Percentiles rank a stretch among this genome's conserved stretches.
These are phyloP conservation scores for Bryoglossum gracile DNA, from an alignment of 495 filamentous ascomycete species.

Conservation along the genomic window DNA sequence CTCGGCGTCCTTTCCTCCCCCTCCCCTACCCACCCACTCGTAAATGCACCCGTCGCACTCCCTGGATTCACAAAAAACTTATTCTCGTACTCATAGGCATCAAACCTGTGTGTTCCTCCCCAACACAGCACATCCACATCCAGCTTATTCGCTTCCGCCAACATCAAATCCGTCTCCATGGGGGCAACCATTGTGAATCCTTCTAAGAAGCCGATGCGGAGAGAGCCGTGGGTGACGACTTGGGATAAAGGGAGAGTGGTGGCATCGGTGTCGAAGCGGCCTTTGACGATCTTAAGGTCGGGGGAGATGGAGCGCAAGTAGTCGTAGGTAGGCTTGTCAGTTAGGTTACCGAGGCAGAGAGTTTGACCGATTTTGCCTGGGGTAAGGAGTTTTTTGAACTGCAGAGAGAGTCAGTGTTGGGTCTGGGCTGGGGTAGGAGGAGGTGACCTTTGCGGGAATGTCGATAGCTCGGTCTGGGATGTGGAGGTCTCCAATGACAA, in stretches of 20 bases:
- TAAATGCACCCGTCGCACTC: constrained; percentile 83
- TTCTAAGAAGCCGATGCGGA: constrained; percentile 95
- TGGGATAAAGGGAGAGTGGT: constrained; percentile 85
- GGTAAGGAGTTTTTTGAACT: constrained; percentile 98
- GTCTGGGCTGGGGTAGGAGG: constrained; percentile 5
- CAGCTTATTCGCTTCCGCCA: constrained; percentile 91
- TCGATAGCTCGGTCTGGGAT: constrained; percentile 90
- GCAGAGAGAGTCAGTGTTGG: constrained; percentile 12
- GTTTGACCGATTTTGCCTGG: constrained; percentile 98
- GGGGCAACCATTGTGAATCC: constrained; percentile 91
- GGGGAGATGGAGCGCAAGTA: constrained; percentile 88
- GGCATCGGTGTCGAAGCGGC: constrained; percentile 89
- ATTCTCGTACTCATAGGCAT: constrained; percentile 97
- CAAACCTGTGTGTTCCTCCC: constrained; percentile 96
- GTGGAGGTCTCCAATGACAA: constrained; percentile 95
- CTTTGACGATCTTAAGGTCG: constrained; percentile 85
- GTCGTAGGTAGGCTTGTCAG: constrained; percentile 87
- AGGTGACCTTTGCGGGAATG: constrained; percentile 77
- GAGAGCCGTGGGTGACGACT: constrained; percentile 85
- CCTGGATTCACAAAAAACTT: constrained; percentile 98
- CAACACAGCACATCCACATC: constrained; percentile 96
- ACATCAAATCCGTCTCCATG: constrained; percentile 80
- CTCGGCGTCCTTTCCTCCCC: constrained; percentile 85
- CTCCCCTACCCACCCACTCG: constrained; percentile 39
- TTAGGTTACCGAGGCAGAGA: constrained; percentile 94